These are phyloP conservation scores for Fimicolochytrium jonesii DNA, from an alignment of 192 early-diverging fungal genomes.

Conservation along the genomic window DNA sequence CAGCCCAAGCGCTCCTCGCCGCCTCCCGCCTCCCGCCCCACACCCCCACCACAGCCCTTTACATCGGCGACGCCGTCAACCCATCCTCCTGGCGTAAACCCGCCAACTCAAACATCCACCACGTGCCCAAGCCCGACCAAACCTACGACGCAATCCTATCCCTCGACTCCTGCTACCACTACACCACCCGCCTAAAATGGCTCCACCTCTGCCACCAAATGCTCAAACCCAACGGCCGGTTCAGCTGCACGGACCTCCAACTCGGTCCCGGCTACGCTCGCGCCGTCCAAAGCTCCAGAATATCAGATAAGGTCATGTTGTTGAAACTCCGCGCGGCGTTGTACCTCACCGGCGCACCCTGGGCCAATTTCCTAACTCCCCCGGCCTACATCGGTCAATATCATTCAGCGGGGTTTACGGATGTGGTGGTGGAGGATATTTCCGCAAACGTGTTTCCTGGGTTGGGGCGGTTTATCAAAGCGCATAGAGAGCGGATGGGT, in stretches of 20 bases:
- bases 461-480: conserved; percentile 18
- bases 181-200: conserved; percentile 21
- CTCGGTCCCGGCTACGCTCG: conserved; percentile 8
- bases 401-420: conserved; percentile 19
- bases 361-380: conserved; percentile 19
- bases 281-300: not conserved
- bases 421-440: conserved; percentile 27
- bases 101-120: not conserved
- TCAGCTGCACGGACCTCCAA: conserved; percentile 29
- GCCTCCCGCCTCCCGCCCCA: not conserved
- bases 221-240: conserved; percentile 4
- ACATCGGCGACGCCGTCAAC: conserved; percentile 26
- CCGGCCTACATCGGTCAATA: conserved; percentile 5
- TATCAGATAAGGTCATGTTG: not conserved
- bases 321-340: conserved; percentile 16
- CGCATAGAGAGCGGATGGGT: conserved; percentile 2
- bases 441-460: conserved; percentile 37
- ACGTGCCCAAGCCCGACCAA: not conserved
- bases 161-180: conserved; percentile 41
- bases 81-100: conserved; percentile 19
- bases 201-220: not conserved
- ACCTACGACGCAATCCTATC: conserved; percentile 24
- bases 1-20: conserved; percentile 26
- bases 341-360: conserved; percentile 18
- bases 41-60: conserved; percentile 2